Base-by-base conservation (phyloP, 2,329 filamentous ascomycete genomes). In the Talaromyces sp. region DNA sequence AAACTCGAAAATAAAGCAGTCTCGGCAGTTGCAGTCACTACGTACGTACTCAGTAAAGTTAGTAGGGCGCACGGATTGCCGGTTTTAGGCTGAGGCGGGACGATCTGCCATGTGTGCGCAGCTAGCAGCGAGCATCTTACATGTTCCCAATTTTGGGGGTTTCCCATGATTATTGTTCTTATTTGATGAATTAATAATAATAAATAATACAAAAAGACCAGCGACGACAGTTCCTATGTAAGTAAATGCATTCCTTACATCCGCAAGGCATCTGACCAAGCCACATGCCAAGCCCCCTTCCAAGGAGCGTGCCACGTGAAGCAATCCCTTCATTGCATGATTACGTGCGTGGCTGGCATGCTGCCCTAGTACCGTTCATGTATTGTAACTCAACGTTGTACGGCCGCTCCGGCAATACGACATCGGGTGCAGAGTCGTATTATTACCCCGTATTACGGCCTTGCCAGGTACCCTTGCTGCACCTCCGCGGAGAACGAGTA, bases 261-360 rank as follows among this genome's bases (percentile, higher is more conserved):
- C n/a, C 42, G 42, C 42, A 47, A 22, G n/a, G 42, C 42, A 47
- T 47, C 42, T 47, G n/a, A 47, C 42, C n/a, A 19, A 47, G 7
- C 44, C 44, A 47, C 44, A 47, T 47, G 44, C 44, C 44, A 47
- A 47, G 44, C 44, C 44, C 44, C 44, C 44, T 47, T 25, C 28
- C 7, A 30, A 8, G 1, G 2, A 8, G 19, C 25, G 44, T 47
- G 44, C 44, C 44, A 47, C 44, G 44, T 47, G 44, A 47, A 47
- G 27, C 19, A 22, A 15, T 53, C 49, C 49, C 49, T 53, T 53
- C 25, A 53, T 53, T 53, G 28, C 36, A 39, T n/a, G 17, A 39
- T 39, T 39, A 39, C 49, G 49, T 53, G 49, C 49, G 49, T 53
- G 49, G 49, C 49, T 53, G 49, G 49, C 49, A 53, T 53, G 49